Evolutionary conservation across 2,329 filamentous ascomycete genomes (phyloP), one percentile per base, ranked within the genome.

Genomic region (Sclerotinia spermophila): DNA sequence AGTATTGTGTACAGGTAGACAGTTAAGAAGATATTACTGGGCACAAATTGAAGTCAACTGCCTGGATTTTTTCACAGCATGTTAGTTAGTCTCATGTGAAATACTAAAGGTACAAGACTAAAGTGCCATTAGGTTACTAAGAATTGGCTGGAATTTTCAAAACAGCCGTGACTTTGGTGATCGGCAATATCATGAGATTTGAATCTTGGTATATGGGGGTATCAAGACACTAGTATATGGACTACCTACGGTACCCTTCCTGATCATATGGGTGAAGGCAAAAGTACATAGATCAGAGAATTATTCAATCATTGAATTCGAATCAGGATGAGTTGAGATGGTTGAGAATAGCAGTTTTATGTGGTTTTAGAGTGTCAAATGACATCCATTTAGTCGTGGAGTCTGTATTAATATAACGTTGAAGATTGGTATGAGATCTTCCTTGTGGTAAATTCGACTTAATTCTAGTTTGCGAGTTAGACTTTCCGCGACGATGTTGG

Each of bases 241-340:
- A 17, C 5, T 27, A 4, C 2, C n/a, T 53, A 17, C n/a, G 48
- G 48, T 15, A 53, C 6, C 5, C 5, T 27, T 27, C 2, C 5
- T 30, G n/a, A 17, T 51, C 11, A 17, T 27, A 53, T 53, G 48
- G 13, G 17, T 51, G 13, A 0, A 7, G 48, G 27, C 13, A 15
- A 51, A 27, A 51, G n/a, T 3, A 51, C 17, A 1, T 17, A 3
- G 5, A 27, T 51, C 2, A 27, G 13, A 27, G 13, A 53, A 27
- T 27, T 53, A 27, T 27, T 2, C 17, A n/a, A 17, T 30, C 27
- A 13, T 53, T 0, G 13, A 27, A 51, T 17, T 27, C 13, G 48
- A 1, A 27, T 17, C 0, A 51, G 5, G 1, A 27, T 30, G n/a
- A 5, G 13, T 17, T 2, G n/a, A 2, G 2, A 15, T 27, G 13